Conservation (phyloP, 2,329 filamentous ascomycete species). For the Knoxdaviesia proteae region DNA sequence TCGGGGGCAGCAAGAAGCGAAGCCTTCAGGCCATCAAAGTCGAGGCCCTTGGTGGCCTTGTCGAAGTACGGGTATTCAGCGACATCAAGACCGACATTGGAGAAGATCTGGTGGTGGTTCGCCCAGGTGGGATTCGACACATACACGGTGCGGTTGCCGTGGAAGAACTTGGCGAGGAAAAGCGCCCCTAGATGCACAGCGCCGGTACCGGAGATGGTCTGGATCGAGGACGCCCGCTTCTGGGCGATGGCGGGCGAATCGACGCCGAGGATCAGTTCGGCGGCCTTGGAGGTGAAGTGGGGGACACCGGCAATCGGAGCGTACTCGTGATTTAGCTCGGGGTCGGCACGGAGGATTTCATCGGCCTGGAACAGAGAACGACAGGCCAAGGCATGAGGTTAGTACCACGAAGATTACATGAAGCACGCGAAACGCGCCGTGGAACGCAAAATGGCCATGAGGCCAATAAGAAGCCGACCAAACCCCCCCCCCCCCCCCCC, state of each 20-base stretch:
- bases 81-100: slow-evolving; percentile 61
- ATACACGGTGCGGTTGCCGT: slow-evolving; percentile 56
- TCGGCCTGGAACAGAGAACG: slow-evolving; percentile 46
- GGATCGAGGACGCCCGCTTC: slow-evolving; percentile 60
- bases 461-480: neutral
- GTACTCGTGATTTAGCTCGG: slow-evolving; percentile 92
- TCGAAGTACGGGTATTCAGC: slow-evolving; percentile 88
- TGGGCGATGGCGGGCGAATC: slow-evolving; percentile 67
- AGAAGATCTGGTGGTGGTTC: slow-evolving; percentile 97
- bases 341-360: slow-evolving; percentile 70
- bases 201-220: slow-evolving; percentile 94
- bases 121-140: slow-evolving; percentile 93
- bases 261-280: slow-evolving; percentile 68
- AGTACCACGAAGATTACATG: neutral
- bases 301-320: slow-evolving; percentile 81
- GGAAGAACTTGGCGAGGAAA: slow-evolving; percentile 83
- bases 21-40: slow-evolving; percentile 72
- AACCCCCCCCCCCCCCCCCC: too few species aligned
- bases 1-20: slow-evolving; percentile 51
- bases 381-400: slow-evolving; percentile 5
- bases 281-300: slow-evolving; percentile 72
- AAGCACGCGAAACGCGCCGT: neutral
- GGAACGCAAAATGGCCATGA: neutral
- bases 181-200: slow-evolving; percentile 83
- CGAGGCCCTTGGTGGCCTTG: slow-evolving; percentile 69